Evolutionary conservation across 1,284 basidiomycete species (phyloP), one percentile per base, ranked within the genome.

Genomic region (Trichosporon ovoides): DNA sequence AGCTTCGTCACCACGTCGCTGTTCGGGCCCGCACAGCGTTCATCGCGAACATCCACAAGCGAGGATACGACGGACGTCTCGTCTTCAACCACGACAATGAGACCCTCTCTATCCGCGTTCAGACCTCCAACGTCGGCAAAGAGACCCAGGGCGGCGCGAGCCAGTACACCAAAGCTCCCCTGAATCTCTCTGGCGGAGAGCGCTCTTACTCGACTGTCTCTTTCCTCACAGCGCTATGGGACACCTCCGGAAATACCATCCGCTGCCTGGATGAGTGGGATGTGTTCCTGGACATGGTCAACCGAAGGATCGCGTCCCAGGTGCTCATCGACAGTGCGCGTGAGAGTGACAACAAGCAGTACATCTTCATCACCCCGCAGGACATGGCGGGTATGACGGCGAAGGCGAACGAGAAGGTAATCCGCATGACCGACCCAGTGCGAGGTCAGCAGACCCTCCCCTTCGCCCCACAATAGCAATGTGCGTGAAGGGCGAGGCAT

Each of bases 131-230:
- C 16, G 37, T 40, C 37, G 24, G 38, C 37, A 37, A 48, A 14
- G 50, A 35, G 19, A 52, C 50, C 5, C 50, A 52, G 20, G 50
- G 34, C 7, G 14, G 20, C 18, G 24, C 36, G 9, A 53, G 35
- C 18, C 52, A 37, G 22, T 37, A 34, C 20, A 87, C 89, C 64
- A 86, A 88, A 71, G 80, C 81, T 14, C 77, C 81, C 28, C 87
- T 72, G 80, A 64, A 51, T 84, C 82, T 98, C 36, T 80, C 79
- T 1, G 94, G 94, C 51, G 94, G 95, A 43, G 95, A 98, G 77
- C 95, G 97, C 72, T 95, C 91, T 5, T 99, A 96, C 79, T 90
- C 92, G 7, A 98, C 96, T 0, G 92, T 98, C 63, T 95, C 91
- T 66, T 77, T 99, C 54, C 80, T 99, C 52, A 80, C 98, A 31